Conservation (phyloP, 2,329 filamentous ascomycete species). For the Gnomoniopsis sp. region DNA sequence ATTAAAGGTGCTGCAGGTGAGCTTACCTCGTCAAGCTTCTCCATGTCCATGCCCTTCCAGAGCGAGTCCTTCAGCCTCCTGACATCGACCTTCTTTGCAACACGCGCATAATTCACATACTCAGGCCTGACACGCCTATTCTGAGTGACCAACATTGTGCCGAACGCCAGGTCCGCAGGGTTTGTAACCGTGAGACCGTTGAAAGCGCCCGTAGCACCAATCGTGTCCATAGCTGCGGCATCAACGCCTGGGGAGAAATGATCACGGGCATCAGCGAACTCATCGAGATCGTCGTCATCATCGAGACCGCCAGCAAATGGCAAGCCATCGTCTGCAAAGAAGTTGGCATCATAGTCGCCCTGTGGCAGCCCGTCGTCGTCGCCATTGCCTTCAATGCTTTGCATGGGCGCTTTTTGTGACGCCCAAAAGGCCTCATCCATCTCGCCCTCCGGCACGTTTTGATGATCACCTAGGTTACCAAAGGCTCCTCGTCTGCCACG, state of each 20-base stretch:
- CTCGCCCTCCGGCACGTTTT: slow-evolving; percentile 63
- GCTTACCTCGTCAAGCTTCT: slow-evolving; percentile 46
- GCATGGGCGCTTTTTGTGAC: slow-evolving; percentile 56
- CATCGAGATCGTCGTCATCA: slow-evolving; percentile 59
- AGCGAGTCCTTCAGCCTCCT: slow-evolving; percentile 66
- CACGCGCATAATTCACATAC: slow-evolving; percentile 67
- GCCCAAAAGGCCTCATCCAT: slow-evolving; percentile 98
- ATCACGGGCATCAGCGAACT: slow-evolving; percentile 78
- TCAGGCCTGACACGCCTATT: slow-evolving; percentile 61
- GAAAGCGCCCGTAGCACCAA: slow-evolving; percentile 41
- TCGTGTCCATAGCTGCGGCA: slow-evolving; percentile 43
- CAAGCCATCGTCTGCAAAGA: slow-evolving; percentile 87
- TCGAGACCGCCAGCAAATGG: slow-evolving; percentile 66
- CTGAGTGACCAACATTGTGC: slow-evolving; percentile 65
- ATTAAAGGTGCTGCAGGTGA: neutral
- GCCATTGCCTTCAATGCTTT: slow-evolving; percentile 26
- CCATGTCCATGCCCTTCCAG: slow-evolving; percentile 64
- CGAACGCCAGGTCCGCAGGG: slow-evolving; percentile 49
- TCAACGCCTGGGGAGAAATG: slow-evolving; percentile 67
- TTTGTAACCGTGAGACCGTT: slow-evolving; percentile 42
- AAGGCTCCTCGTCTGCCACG: slow-evolving; percentile 46
- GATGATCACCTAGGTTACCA: slow-evolving; percentile 37
- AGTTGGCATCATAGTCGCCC: slow-evolving; percentile 93
- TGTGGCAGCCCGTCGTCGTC: slow-evolving; percentile 58
- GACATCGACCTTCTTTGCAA: slow-evolving; percentile 70